Base-by-base conservation (phyloP, 805 yeast species). In the Ogataea kodamae region DNA sequence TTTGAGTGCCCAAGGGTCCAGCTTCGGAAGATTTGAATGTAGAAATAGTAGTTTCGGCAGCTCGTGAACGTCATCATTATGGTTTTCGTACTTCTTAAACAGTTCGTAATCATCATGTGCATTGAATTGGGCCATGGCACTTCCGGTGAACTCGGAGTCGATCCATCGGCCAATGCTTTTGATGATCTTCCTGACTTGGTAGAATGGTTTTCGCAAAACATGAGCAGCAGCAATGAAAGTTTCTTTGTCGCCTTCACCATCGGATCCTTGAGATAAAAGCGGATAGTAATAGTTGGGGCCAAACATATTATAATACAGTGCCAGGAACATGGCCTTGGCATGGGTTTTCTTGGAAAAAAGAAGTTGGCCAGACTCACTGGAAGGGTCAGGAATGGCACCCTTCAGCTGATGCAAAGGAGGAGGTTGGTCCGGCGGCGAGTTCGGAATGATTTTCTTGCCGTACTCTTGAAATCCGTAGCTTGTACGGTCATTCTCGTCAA, bases 71-170 rank as follows among this genome's bases (percentile, higher is more conserved):
- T 37, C 34, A 2, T 40, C 47, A 3, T 30, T 28, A 3, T 27
- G 14, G 3, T 48, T 41, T 20, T 44, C 35, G 27, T 61, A 63
- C 16, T 48, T 50, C 19, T 42, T 28, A 39, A 49, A 50, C 10
- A 62, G 38, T 30, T 52, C 48, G 34, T 63, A 75, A 55, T 84
- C 94, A 26, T 70, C 70, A n/a, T 67, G 55, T 3, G 89, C 86
- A 50, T 81, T 76, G 41, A 65, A 74, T 55, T 85, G 95, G 5
- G 81, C 79, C 87, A 84, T 84, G 3, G 83, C 85, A 7, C 78
- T 72, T 11, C 89, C 90, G n/a, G 67, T 57, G 50, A 70, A 81
- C 6, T 62, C 64, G 9, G 56, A 61, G 28, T 57, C 55, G 6
- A 42, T 40, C 36, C 64, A 62, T 48, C 74, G 71, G 12, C 83